These are phyloP conservation scores for Boletellus sp. DNA, from an alignment of 768 basidiomycete species.

Conservation along the genomic window DNA sequence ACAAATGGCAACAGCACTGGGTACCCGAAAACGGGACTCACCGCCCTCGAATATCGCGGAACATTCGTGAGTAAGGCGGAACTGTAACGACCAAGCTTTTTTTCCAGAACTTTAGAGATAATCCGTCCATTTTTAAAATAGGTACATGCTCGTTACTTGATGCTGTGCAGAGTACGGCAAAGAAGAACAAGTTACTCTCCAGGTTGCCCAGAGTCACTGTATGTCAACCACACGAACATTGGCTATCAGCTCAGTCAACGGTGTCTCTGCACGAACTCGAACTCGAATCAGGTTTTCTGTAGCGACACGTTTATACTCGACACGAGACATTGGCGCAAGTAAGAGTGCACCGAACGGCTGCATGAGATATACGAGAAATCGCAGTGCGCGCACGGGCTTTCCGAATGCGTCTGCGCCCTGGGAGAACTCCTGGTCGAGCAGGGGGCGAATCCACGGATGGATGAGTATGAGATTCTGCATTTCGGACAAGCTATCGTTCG, in stretches of 20 bases:
- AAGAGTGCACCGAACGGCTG: background rate
- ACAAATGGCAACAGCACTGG: background rate
- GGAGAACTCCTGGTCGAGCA: background rate
- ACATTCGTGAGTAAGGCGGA: too few species aligned
- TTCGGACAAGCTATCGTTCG: background rate
- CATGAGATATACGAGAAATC: background rate
- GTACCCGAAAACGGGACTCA: too few species aligned
- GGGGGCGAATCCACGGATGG: slow-evolving; percentile 3
- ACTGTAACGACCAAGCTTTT: too few species aligned
- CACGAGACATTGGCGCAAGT: background rate
- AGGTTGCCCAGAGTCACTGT: too few species aligned
- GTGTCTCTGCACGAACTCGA: background rate
- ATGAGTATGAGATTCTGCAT: background rate
- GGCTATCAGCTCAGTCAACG: background rate
- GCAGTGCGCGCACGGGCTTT: background rate
- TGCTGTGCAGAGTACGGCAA: too few species aligned
- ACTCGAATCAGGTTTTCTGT: background rate
- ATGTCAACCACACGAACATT: too few species aligned
- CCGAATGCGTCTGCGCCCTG: background rate
- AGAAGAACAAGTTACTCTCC: too few species aligned
- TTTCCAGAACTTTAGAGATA: too few species aligned
- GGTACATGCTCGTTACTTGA: too few species aligned
- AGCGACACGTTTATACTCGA: slow-evolving; percentile 1
- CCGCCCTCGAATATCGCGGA: too few species aligned
- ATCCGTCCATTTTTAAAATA: too few species aligned